Evolutionary conservation across 805 yeast genomes (phyloP), one percentile per base, ranked within the genome.

Genomic region (Saccharomycopsis fodiens): DNA sequence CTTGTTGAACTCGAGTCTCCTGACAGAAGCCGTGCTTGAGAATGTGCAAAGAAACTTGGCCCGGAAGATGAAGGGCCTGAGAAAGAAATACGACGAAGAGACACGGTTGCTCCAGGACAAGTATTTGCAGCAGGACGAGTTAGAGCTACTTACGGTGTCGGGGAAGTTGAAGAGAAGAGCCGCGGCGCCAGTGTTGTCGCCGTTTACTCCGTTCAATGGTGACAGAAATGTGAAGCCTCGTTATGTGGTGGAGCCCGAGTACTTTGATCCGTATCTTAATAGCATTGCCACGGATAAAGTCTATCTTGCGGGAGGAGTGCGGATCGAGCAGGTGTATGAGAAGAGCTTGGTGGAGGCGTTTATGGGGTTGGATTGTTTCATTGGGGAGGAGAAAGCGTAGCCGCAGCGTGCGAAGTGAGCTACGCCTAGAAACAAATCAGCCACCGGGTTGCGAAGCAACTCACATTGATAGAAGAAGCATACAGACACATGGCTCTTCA

Each of bases 171-270:
- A n/a, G 54, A 51, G 22, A 57, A 23, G 52, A 22, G 56, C 59
- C 43, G 56, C 59, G 39, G 57, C 55, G 46, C 63, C 59, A 43
- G 53, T 54, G 41, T 44, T 44, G 12, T 48, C 72, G 4, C 97
- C 97, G 15, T 91, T 89, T 61, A 88, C 97, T 8, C 97, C 97
- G 6, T 91, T 91, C 65, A 79, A 82, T 58, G 97, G 97, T 38
- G 97, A 91, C 64, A 71, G 93, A 50, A 80, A 82, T 48, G 50
- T 66, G 5, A 63, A 68, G 20, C 17, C 21, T 44, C 69, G 73
- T 23, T 88, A 78, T 63, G 65, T 62, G 8, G 63, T 79, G 16
- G 56, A 58, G 29, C 67, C 57, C 1, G 53, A 56, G 22, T 83
- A 82, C 59, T 70, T 69, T 47, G 93, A 85, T 59, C 86, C 91